phyloP scores from a whole-genome alignment of 805 yeast species.

The Ogataea allantospora region DNA sequence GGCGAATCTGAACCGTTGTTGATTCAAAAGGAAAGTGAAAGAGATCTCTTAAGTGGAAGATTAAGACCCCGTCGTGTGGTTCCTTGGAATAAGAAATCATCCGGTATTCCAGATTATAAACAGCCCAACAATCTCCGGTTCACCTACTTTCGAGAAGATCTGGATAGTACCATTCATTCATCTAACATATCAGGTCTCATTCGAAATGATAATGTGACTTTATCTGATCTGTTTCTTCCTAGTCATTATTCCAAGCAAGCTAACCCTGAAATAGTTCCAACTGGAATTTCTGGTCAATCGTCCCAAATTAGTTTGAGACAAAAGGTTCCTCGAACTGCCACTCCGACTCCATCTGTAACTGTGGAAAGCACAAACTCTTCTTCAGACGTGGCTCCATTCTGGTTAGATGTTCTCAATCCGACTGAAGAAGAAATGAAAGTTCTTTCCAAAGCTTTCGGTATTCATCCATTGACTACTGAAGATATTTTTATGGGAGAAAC shows the following conservation, averaged over 20 bases:
- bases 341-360: conserved; percentile 28
- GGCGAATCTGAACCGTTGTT: conserved; percentile 28
- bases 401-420: conserved; percentile 92
- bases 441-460: conserved; percentile 83
- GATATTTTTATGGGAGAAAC: conserved; percentile 92
- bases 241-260: conserved; percentile 32
- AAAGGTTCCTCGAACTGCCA: conserved; percentile 18
- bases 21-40: conserved; percentile 47
- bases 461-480: conserved; percentile 95
- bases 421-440: conserved; percentile 97
- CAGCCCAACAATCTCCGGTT: conserved; percentile 59
- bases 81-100: conserved; percentile 61
- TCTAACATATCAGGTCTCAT: conserved; percentile 82
- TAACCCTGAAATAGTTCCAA: conserved; percentile 7
- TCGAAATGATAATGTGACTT: conserved; percentile 50
- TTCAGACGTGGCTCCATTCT: conserved; percentile 58
- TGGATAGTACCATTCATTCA: conserved; percentile 86
- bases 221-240: conserved; percentile 61
- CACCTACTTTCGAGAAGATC: conserved; percentile 88
- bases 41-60: conserved; percentile 57
- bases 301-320: conserved; percentile 16
- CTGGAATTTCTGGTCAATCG: conserved; percentile 11
- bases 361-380: conserved; percentile 31
- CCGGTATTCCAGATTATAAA: conserved; percentile 17
- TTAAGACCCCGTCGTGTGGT: conserved; percentile 71